Percentiles rank a stretch among this genome's conserved stretches.
Conservation (phyloP, 306 rosid species). For the Vicia sativa region DNA sequence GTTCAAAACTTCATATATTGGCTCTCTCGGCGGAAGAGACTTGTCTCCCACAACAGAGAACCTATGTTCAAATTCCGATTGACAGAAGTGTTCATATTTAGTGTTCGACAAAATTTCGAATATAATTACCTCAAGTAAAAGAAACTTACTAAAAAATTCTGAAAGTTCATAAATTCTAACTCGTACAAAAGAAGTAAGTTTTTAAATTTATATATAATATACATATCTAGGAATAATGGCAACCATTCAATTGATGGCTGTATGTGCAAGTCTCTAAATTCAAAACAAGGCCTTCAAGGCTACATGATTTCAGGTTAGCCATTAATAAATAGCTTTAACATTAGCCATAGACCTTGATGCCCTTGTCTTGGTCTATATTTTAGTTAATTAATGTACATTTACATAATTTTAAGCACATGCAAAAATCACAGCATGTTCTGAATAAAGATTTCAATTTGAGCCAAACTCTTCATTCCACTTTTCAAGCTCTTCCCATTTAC, state of each 20-base stretch:
- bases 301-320: conserved; percentile 23
- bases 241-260: conserved; percentile 27
- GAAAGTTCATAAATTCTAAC: background rate
- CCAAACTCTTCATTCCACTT: conserved; percentile 90
- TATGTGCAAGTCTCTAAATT: background rate
- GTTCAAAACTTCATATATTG: no score
- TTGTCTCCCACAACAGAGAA: no score
- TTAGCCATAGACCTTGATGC: conserved; percentile 18
- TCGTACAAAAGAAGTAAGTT: background rate
- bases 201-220: background rate
- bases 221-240: background rate
- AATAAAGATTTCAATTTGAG: conserved; percentile 59
- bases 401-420: conserved; percentile 9
- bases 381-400: conserved; percentile 21
- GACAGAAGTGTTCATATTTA: no score
- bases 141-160: no score
- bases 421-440: conserved; percentile 10
- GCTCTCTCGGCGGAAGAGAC: no score
- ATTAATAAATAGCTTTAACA: conserved; percentile 25
- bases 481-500: conserved; percentile 93
- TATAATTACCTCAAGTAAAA: no score
- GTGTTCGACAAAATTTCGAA: no score
- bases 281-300: conserved; percentile 17
- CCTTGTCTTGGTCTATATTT: conserved; percentile 29
- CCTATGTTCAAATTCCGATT: no score